Conservation (phyloP, 2,329 filamentous ascomycete genomes). For the Scedosporium apiospermum region DNA sequence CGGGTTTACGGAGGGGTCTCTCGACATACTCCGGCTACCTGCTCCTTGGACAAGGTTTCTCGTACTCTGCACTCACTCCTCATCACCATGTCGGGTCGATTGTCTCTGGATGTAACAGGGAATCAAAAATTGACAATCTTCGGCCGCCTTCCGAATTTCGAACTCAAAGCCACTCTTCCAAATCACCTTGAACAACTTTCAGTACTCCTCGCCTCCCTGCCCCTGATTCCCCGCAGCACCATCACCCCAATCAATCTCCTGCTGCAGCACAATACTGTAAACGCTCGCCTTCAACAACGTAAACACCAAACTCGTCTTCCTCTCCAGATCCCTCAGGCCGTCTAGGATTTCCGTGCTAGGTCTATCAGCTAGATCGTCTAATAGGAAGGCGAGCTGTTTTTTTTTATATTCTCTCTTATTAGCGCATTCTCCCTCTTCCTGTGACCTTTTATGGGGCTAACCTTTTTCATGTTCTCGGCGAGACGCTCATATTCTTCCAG, state of each 20-base stretch:
- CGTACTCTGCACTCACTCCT: too few relatives aligned
- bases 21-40: neutral
- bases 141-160: too few relatives aligned
- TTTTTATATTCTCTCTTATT: neutral
- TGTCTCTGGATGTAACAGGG: too few relatives aligned
- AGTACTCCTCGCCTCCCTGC: too few relatives aligned
- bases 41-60: neutral
- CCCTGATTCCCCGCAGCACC: slow-evolving; percentile 20
- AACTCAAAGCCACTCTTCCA: too few relatives aligned
- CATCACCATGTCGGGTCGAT: too few relatives aligned
- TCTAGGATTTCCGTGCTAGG: slow-evolving; percentile 79
- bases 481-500: slow-evolving; percentile 87
- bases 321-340: slow-evolving; percentile 75
- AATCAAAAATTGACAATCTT: too few relatives aligned
- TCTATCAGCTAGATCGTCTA: slow-evolving; percentile 55
- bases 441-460: slow-evolving; percentile 22
- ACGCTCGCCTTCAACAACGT: slow-evolving; percentile 96
- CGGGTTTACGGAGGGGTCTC: neutral
- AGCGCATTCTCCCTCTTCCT: neutral
- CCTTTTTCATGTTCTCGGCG: slow-evolving; percentile 84
- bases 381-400: slow-evolving; percentile 47
- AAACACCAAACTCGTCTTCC: slow-evolving; percentile 91
- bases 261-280: slow-evolving; percentile 96
- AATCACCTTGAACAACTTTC: too few relatives aligned
- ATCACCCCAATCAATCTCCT: slow-evolving; percentile 75